Base-by-base conservation (phyloP, 108 stramenopile genomes). In the Skeletonema marinoi region DNA sequence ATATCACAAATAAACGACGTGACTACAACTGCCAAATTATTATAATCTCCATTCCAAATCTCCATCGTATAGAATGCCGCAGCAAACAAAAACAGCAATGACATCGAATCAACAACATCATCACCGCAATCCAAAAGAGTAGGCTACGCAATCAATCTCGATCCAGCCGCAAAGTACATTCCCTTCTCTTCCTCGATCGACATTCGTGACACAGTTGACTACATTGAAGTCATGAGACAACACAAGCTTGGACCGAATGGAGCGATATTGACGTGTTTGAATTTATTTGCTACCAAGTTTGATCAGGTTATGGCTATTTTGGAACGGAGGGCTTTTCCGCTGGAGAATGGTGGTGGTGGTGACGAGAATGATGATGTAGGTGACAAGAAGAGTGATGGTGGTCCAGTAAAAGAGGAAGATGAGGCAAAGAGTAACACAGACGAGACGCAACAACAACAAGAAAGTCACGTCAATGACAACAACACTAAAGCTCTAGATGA, bases 231-330 rank as follows among this genome's bases (percentile, higher is more conserved):
- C 38, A 99, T 99, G 99, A 75, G 86, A 65, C 97, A 99, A 79
- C 98, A 99, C 75, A 89, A 92, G 50, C 85, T 99, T 3, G 99
- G 99, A 39, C 99, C 99, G 5, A 99, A 99, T 87, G 99, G 99
- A 3, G 99, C 96, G 13, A 99, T 99, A 73, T 89, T 98, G 78
- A 99, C 99, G 3, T 92, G 93, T 19, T 81, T 99, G 58, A 99
- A 99, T 81, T 89, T 99, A 29, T 99, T 98, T 70, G 92, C 98
- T 7, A 99, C 99, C 10, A 95, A 97, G 66, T 99, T 99, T 77
- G 99, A 99, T 85, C 97, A 98, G 80, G 98, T 99, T 17, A 87
- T 99, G 74, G 50, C 65, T 17, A 94, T 99, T 68, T 74, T 98
- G 65, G 98, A 99, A 82, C 67, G 86, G 46, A 81, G 99, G 31